Evolutionary conservation across 2,329 filamentous ascomycete genomes (phyloP), one percentile per base, ranked within the genome.

Genomic region (Cryphonectria radicalis): DNA sequence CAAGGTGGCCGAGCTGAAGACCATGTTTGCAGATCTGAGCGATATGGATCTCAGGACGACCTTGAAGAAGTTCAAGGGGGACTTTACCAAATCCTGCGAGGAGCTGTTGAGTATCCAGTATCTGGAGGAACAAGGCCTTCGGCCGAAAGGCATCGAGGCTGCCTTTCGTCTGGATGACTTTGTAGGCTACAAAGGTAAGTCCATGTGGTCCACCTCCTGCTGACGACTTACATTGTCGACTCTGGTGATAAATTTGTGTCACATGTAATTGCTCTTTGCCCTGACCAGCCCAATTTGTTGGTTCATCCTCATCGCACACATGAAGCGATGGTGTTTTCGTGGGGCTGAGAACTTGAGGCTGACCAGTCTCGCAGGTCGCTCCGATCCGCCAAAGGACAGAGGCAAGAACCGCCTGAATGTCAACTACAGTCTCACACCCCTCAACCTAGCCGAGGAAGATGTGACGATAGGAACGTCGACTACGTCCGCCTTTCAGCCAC

Each of bases 51-150:
- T 97, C 40, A 83, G 84, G 59, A 87, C 90, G 73, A 88, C 90
- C 0, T 81, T 97, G 66, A 89, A 88, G 74, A 93, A 93, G 76
- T 88, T 86, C 42, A 85, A 88, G 14, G 89, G 91, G 0, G 89
- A 93, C 74, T 88, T 93, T 55, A 88, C 90, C 71, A 84, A 85
- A 19, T 89, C 93, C 1, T 90, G 97, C 73, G 94, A 97, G 76
- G 90, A 94, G 71, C 83, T 98, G 17, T 86, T 98, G 43, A 97
- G 92, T 74, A 85, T 93, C 19, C 89, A 92, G 28, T 94, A 91
- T 77, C 90, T 98, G 5, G 89, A 93, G 71, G 89, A 94, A 70
- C 87, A 85, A 0, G 88, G 88, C 0, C 84, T 88, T 68, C 84
- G 87, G 1, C 83, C 86, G 1, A 95, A 92, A 78, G 93, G 94